Base-by-base conservation (phyloP, 2,329 filamentous ascomycete genomes). In the Fusarium poae region DNA sequence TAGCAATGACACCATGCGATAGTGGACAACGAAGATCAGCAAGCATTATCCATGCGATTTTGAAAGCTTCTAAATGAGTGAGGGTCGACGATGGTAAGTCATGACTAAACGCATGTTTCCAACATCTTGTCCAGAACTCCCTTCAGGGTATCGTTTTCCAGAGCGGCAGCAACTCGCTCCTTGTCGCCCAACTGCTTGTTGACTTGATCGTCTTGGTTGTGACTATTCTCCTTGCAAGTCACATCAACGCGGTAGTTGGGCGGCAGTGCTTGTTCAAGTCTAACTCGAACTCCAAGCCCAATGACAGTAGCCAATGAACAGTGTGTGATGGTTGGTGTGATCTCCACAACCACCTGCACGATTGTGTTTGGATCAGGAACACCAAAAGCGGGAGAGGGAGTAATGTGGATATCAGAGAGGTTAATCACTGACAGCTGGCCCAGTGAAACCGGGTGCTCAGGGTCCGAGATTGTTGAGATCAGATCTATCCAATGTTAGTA, bases 101-200 rank as follows among this genome's bases (percentile, higher is more conserved):
- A 37, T 48, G 34, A 51, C 55, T 70, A 92, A 69, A 88, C 85
- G 80, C 93, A 97, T 3, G 92, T 95, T 77, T 93, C 90, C 67
- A 98, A 85, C 96, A 99, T 98, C 81, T 96, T 97, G 77, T 92
- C 89, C 68, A 99, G 85, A 32, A 97, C 92, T 40, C 90, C 90
- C 84, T 93, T 93, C 63, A 99, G 82, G 2, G 92, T 97, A 58
- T 92, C 92, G 77, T 99, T 99, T 80, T 98, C 96, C 73, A 97
- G 83, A 9, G 96, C 96, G 12, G 96, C 96, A 2, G 95, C 94
- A 44, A 99, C 96, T 65, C 96, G 86, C 82, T 99, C 96, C 84
- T 98, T 99, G 81, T 99, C 96, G 34, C 90, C 92, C 43, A 99
- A 83, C 81, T 99, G 96, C 84, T 97, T 97, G 82, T 97, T 97